phyloP scores from a whole-genome alignment of 495 filamentous ascomycete species.

The Penicillium silybi region DNA sequence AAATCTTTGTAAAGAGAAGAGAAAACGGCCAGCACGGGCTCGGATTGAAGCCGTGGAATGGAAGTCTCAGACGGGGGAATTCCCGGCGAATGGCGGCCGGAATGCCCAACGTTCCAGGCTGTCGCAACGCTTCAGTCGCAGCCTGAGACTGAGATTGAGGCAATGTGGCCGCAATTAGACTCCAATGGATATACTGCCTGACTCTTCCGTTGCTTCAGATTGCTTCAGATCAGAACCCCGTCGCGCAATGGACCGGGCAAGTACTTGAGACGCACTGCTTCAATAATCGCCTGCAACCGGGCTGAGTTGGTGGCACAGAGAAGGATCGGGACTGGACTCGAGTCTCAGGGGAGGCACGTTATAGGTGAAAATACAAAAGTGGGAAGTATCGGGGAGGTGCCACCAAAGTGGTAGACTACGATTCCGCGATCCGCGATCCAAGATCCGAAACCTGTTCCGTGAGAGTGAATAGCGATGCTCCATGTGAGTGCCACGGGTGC shows the following conservation, averaged over 20 bases:
- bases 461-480: background rate
- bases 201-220: background rate
- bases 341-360: background rate
- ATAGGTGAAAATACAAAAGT: background rate
- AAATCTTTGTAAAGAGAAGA: background rate
- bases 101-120: slow-evolving; percentile 4
- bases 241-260: slow-evolving; percentile 3
- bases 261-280: slow-evolving; percentile 7
- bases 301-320: slow-evolving; percentile 9
- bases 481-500: background rate
- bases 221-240: background rate
- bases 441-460: background rate
- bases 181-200: background rate
- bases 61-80: background rate
- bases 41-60: background rate
- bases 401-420: background rate
- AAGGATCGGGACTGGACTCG: background rate
- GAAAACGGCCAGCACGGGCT: background rate
- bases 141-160: background rate
- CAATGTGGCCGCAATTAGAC: background rate
- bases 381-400: background rate
- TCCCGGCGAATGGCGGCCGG: slow-evolving; percentile 3
- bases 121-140: background rate
- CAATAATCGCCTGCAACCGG: slow-evolving; percentile 10
- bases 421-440: background rate